These are phyloP conservation scores for Dunaliella primolecta DNA, from an alignment of 139 green algal species.

Conservation along the genomic window DNA sequence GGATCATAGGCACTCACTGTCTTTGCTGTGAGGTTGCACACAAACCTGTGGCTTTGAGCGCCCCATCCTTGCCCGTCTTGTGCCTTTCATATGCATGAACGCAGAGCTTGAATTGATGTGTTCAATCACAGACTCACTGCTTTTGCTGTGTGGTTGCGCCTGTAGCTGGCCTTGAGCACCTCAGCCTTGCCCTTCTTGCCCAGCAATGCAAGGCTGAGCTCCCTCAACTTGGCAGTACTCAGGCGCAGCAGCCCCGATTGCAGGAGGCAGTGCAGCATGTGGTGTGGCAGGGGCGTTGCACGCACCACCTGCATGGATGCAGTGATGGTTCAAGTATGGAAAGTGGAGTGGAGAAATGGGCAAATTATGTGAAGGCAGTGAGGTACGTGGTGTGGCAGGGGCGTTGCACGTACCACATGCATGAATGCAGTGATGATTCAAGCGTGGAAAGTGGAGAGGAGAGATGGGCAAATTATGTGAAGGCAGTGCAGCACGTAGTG, in stretches of 20 bases:
- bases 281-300: neutral
- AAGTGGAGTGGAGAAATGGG: neutral
- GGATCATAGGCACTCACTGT: neutral
- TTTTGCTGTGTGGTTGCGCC: neutral
- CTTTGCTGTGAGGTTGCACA: neutral
- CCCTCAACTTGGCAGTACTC: neutral
- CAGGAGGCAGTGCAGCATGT: neutral
- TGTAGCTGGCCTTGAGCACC: neutral
- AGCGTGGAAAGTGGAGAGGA: neutral
- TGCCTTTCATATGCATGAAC: neutral
- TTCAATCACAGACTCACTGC: neutral
- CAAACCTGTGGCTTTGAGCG: neutral
- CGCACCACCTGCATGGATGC: neutral
- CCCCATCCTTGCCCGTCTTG: neutral
- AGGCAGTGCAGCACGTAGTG: neutral
- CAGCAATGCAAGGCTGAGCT: neutral
- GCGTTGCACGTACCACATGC: neutral
- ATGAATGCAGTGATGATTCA: no score
- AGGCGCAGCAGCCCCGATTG: neutral
- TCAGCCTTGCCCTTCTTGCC: neutral
- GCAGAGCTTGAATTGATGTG: neutral
- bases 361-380: neutral
- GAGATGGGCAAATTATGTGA: neutral
- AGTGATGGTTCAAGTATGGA: no score
- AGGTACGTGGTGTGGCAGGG: neutral